A percentile compares a stretch with the other conserved stretches of the same genome.
Evolutionary conservation across 306 rosid genomes (phyloP).

Genomic region (Gillenia trifoliata): DNA sequence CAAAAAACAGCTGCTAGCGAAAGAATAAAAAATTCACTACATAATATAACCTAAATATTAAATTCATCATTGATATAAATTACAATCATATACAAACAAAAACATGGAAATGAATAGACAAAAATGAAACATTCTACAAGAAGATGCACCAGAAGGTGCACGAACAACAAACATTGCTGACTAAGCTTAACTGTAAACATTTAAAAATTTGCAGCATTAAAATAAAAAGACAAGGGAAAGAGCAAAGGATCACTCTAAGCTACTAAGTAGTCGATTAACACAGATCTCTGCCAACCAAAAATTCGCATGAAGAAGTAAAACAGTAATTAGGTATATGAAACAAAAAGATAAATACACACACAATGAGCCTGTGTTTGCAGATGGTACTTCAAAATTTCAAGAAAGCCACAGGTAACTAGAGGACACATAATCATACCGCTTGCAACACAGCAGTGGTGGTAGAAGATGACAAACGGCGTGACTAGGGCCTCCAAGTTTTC

Average conservation of each 20-base stretch:
- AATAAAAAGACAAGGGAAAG: too few relatives aligned
- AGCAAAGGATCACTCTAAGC: not conserved
- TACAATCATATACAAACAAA: not conserved
- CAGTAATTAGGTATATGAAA: not conserved
- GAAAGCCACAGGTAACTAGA: slow-evolving; percentile 13
- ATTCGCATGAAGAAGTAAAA: not conserved
- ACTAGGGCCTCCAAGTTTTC: slow-evolving; percentile 94
- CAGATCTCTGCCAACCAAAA: not conserved
- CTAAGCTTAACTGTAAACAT: not conserved
- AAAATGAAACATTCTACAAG: not conserved
- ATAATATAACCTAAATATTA: not conserved
- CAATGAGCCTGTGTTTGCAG: not conserved
- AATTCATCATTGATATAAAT: not conserved
- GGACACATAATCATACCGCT: slow-evolving; percentile 54
- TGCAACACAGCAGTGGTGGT: slow-evolving; percentile 63
- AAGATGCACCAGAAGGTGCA: not conserved
- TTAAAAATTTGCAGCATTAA: not conserved
- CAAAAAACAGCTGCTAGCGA: not conserved
- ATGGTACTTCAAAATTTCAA: not conserved
- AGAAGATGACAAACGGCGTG: slow-evolving; percentile 73
- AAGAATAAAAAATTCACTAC: not conserved
- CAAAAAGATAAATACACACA: not conserved
- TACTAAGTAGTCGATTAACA: not conserved
- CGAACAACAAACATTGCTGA: not conserved
- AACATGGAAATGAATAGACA: not conserved